Base-by-base conservation (phyloP, 2,329 filamentous ascomycete species). In the Cladosporium sp. region DNA sequence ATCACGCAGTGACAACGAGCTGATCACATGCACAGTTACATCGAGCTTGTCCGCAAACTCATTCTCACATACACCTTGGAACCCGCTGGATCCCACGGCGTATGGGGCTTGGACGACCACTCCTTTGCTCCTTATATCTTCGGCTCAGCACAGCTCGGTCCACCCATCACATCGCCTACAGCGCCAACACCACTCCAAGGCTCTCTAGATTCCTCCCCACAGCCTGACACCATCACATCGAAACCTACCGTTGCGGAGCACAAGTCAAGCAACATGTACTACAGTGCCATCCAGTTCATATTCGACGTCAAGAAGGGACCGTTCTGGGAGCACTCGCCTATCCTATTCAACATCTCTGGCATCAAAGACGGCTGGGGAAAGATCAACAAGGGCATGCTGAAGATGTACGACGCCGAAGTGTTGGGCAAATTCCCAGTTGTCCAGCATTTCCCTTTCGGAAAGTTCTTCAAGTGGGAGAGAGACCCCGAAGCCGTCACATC, bases 101-200 rank as follows among this genome's bases (percentile, higher is more conserved):
- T 99, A 23, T 99, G 95, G 95, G 95, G 95, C 23, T 84, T 99
- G n/a, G 95, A 99, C 76, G 95, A 99, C 77, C 94, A 99, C 79
- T 93, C 88, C 10, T 98, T 99, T 76, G 78, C 95, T 28, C 91
- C 95, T 0, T 99, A 98, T 77, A 92, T 99, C 65, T 93, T 98
- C 69, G 95, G 95, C 34, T 97, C 93, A 2, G 93, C 95, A 0
- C 95, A 99, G 76, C 83, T 96, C 48, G 90, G 90, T 11, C 89
- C 92, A 0, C 86, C 93, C 1, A 91, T 97, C 69, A 82, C 86
- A 0, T 77, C 81, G 1, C 84, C 89, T 57, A 77, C 85, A 2
- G 72, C 74, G 21, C 76, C 81, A 5, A 90, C 92, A 72, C 92
- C 91, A 0, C 83, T 87, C 1, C 92, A 96, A 78, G 93, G 93